These are phyloP conservation scores for Volvox africanus DNA, from an alignment of 139 green algal species.

Conservation along the genomic window DNA sequence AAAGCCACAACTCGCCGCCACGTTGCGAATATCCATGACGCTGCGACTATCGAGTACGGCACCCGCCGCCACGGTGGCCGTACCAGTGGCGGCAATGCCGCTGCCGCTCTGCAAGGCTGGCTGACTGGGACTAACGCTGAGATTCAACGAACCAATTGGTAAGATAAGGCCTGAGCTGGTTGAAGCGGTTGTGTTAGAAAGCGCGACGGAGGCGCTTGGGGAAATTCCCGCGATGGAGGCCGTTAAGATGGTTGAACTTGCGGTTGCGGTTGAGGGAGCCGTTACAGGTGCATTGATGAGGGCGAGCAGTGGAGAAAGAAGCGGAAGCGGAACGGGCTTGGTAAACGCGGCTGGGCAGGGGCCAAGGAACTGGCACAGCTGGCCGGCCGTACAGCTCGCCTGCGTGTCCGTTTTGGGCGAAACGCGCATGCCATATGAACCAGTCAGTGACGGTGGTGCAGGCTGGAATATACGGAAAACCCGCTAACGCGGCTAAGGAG, in stretches of 20 bases:
- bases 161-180: neutral
- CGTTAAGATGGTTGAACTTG: neutral
- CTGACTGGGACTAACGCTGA: too few relatives aligned
- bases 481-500: too few relatives aligned
- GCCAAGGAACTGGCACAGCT: slow-evolving; percentile 41
- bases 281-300: neutral
- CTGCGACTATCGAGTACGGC: slow-evolving; percentile 7
- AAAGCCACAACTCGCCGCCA: slow-evolving; percentile 28
- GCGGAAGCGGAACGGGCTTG: neutral
- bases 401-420: neutral
- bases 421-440: too few relatives aligned
- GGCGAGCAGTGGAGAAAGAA: neutral
- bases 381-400: slow-evolving; percentile 1
- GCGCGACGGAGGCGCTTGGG: neutral
- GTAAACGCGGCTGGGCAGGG: neutral
- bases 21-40: slow-evolving; percentile 29
- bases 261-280: neutral
- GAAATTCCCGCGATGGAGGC: neutral
- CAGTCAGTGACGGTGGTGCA: too few relatives aligned
- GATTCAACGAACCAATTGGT: too few relatives aligned
- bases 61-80: neutral
- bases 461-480: too few relatives aligned
- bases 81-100: neutral
- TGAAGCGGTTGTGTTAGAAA: neutral
- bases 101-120: neutral